Evolutionary conservation across 108 stramenopile species (phyloP), one percentile per base, ranked within the genome.

Genomic region (Skeletonema potamos): DNA sequence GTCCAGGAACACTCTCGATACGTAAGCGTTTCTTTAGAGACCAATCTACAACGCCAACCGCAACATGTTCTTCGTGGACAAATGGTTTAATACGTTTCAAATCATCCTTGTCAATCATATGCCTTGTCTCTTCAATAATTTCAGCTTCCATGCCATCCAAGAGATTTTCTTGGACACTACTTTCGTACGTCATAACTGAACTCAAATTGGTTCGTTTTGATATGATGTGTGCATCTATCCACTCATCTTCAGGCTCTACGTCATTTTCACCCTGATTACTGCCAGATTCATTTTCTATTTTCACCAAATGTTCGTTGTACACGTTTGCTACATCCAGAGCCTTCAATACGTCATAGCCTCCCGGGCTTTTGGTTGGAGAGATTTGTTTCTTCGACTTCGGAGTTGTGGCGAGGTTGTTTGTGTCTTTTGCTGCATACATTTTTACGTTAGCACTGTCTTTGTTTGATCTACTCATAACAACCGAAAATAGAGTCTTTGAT

Each of bases 21-120:
- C 75, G 61, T 6, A 77, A 43, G 3, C 80, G 80, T 32, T 64
- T 73, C 32, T 81, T 81, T 11, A 81, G 48, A 32, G 80, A 69
- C 80, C 80, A 77, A 72, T 81, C 80, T 54, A 77, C 54, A 4
- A 72, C 39, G 11, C 71, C 75, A 10, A 79, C 61, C 17, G 10
- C 67, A 15, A 69, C 22, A 32, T 73, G 73, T 36, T 70, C 59
- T 12, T 66, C 68, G 27, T 62, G 57, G 41, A 34, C 22, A 7
- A 36, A n/a, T 11, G 17, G 18, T 58, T 30, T 37, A 32, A 33
- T 11, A 3, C 28, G 43, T 8, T 51, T 51, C 48, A 51, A 48
- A 54, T 18, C 27, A 28, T 9, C 6, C 18, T 15, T n/a, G 27
- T 74, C 70, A 0, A 44, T 60, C 36, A 54, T 57, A 27, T 30